Evolutionary conservation across 805 yeast genomes (phyloP).

Genomic region (Barnettozyma populi): DNA sequence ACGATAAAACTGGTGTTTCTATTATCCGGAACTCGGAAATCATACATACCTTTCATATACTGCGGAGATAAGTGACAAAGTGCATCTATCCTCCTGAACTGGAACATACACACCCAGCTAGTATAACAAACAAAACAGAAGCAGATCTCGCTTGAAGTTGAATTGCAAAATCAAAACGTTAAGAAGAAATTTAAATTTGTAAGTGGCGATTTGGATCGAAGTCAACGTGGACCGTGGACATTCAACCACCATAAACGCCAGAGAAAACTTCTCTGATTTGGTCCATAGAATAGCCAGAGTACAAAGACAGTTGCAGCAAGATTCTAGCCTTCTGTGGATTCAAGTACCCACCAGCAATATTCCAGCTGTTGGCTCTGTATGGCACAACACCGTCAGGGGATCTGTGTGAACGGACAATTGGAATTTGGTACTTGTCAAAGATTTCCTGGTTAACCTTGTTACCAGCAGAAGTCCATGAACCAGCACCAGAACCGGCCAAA

Average conservation of each 20-base stretch:
- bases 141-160: too few relatives aligned
- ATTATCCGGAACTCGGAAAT: not conserved
- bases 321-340: conserved; percentile 63
- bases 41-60: not conserved
- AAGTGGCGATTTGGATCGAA: too few relatives aligned
- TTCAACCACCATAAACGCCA: conserved; percentile 36
- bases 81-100: too few relatives aligned
- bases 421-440: conserved; percentile 34
- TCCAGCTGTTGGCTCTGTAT: conserved; percentile 35
- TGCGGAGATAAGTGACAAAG: not conserved
- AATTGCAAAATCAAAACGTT: too few relatives aligned
- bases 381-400: conserved; percentile 68
- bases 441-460: conserved; percentile 38
- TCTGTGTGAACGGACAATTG: conserved; percentile 57
- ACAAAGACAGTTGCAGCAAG: conserved; percentile 48
- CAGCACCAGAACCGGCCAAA: conserved; percentile 68
- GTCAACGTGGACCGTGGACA: too few relatives aligned
- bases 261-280: conserved; percentile 32
- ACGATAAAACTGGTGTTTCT: not conserved
- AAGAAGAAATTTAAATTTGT: too few relatives aligned
- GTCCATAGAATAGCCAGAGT: conserved; percentile 28
- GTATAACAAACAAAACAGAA: not conserved
- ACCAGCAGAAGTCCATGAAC: conserved; percentile 41
- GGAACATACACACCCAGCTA: not conserved
- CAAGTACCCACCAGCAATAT: conserved; percentile 55